These are phyloP conservation scores for Gamarada debralockiae DNA, from an alignment of 495 filamentous ascomycete genomes.

Conservation along the genomic window DNA sequence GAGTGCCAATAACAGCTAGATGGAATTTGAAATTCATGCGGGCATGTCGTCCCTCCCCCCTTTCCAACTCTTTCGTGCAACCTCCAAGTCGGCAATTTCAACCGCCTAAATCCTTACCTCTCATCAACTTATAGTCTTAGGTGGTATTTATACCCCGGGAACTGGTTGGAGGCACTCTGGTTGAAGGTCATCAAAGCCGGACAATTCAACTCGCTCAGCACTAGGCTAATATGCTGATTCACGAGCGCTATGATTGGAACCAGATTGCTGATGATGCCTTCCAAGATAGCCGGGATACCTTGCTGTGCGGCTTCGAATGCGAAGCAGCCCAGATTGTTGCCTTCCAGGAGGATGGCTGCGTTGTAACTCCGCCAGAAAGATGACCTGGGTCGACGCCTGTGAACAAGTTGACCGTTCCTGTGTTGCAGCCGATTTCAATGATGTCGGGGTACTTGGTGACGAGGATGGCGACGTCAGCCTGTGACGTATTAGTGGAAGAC, in stretches of 20 bases:
- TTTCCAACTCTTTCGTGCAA: too few species aligned
- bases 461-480: conserved; percentile 28
- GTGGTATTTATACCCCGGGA: conserved; percentile 23
- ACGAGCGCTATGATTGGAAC: neutral
- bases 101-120: too few species aligned
- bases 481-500: too few species aligned
- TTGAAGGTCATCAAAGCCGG: conserved; percentile 25
- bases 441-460: conserved; percentile 21
- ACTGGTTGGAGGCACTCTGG: conserved; percentile 20
- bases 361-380: conserved; percentile 49
- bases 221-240: neutral
- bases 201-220: conserved; percentile 18
- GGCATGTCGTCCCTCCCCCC: too few species aligned
- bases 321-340: conserved; percentile 47
- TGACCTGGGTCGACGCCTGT: conserved; percentile 43
- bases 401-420: conserved; percentile 50
- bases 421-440: conserved; percentile 50
- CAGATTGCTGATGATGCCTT: neutral
- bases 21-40: too few species aligned
- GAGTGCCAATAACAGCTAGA: too few species aligned
- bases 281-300: neutral
- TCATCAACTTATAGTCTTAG: conserved; percentile 7
- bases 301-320: conserved; percentile 24
- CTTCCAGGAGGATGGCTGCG: conserved; percentile 34
- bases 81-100: too few species aligned